A percentile compares a stretch with the other conserved stretches of the same genome.
phyloP scores from a whole-genome alignment of 306 rosid genomes.

The Neltuma alba region DNA sequence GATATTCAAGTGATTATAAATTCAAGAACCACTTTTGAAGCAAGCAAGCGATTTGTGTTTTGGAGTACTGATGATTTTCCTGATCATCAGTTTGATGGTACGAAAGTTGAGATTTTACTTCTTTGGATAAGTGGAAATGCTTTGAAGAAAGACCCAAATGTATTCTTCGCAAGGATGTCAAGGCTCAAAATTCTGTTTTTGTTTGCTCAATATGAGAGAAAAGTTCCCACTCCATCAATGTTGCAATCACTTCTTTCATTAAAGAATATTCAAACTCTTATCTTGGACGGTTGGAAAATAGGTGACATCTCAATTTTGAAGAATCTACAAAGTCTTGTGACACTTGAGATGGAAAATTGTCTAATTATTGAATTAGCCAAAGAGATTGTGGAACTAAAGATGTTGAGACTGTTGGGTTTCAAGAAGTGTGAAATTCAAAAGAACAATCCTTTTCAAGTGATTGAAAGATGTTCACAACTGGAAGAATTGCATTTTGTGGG shows the following conservation, averaged over 20 bases:
- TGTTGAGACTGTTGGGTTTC: constrained; percentile 31
- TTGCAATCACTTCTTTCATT: not conserved
- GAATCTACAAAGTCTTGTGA: not conserved
- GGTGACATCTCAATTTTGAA: not conserved
- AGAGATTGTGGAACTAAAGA: not conserved
- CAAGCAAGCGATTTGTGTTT: not conserved
- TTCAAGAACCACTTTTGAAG: not conserved
- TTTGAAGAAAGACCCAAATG: not conserved
- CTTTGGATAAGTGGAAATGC: not conserved
- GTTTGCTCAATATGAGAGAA: not conserved
- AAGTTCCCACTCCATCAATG: not conserved
- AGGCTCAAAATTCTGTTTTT: not conserved
- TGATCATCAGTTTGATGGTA: not conserved
- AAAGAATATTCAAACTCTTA: not conserved
- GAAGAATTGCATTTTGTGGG: not conserved
- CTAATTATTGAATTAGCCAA: not conserved
- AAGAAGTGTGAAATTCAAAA: not conserved
- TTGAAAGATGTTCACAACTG: not conserved
- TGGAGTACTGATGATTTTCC: not conserved
- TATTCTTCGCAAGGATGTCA: not conserved
- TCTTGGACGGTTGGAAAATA: not conserved
- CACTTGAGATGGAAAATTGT: not conserved
- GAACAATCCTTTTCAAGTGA: constrained; percentile 22
- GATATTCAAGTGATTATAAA: not conserved
- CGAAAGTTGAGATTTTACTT: not conserved